These are phyloP conservation scores for Prorocentrum cordatum DNA, from an alignment of 169 alveolate species.

Conservation along the genomic window DNA sequence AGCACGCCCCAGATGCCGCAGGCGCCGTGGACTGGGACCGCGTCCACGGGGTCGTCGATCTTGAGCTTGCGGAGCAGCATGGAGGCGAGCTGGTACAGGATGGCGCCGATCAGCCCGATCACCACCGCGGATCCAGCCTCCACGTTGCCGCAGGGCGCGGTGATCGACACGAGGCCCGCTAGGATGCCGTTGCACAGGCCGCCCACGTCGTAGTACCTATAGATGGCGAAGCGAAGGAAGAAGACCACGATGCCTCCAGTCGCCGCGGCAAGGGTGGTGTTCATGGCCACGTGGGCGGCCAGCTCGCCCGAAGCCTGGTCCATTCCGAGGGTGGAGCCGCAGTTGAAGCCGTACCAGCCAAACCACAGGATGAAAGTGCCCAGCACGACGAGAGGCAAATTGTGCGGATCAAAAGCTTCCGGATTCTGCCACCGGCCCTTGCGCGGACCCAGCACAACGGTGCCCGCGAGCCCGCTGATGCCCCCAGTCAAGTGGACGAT, in stretches of 20 bases:
- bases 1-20: too few species aligned
- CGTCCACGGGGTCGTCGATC: too few species aligned
- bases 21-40: too few species aligned
- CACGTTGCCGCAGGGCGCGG: conserved; percentile 7
- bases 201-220: background rate
- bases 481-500: too few species aligned
- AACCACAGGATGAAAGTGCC: conserved; percentile 25
- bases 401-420: too few species aligned
- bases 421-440: too few species aligned
- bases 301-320: background rate
- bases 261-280: conserved; percentile 65
- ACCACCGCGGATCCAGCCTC: background rate
- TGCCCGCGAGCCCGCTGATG: too few species aligned
- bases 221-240: background rate
- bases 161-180: conserved; percentile 13
- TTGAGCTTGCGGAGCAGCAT: too few species aligned
- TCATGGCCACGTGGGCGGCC: conserved; percentile 48
- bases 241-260: conserved; percentile 15
- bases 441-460: too few species aligned
- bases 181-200: conserved; percentile 18
- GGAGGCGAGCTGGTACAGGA: conserved; percentile 15
- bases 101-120: conserved; percentile 9
- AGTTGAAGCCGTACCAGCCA: conserved; percentile 37
- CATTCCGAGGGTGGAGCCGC: background rate
- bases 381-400: background rate